Conservation (phyloP, 441 rosid species). For the Pelargonium myrrhifolium region DNA sequence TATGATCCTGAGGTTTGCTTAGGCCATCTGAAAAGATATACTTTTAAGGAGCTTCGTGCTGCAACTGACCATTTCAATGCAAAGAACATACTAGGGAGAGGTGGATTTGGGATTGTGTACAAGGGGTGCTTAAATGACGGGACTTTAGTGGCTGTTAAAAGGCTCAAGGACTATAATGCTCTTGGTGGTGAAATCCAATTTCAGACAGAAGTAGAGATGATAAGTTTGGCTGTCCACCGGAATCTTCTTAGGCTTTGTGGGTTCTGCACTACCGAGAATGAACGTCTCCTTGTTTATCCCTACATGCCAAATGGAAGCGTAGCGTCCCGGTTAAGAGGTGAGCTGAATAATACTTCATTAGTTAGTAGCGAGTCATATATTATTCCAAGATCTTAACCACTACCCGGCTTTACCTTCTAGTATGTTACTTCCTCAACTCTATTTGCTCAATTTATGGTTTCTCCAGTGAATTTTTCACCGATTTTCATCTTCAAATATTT, state of each 20-base stretch:
- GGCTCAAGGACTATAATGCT: conserved; percentile 79
- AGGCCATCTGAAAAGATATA: conserved; percentile 77
- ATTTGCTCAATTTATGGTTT: too few relatives aligned
- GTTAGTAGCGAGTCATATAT: background rate
- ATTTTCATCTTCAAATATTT: too few relatives aligned
- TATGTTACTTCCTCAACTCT: too few relatives aligned
- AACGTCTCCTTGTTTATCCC: conserved; percentile 82
- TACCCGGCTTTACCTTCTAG: too few relatives aligned
- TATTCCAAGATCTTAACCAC: background rate
- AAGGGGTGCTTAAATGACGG: conserved; percentile 78
- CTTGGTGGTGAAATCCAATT: conserved; percentile 83
- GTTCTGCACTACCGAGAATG: conserved; percentile 75
- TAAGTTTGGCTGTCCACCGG: conserved; percentile 90
- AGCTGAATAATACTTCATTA: too few relatives aligned
- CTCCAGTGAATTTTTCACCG: too few relatives aligned
- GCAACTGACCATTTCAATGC: conserved; percentile 75
- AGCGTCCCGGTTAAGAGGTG: conserved; percentile 83
- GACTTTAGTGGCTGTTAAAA: conserved; percentile 70
- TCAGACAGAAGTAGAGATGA: conserved; percentile 96
- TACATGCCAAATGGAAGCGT: conserved; percentile 95
- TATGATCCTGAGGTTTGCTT: conserved; percentile 61
- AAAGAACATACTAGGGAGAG: conserved; percentile 74
- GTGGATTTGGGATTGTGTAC: conserved; percentile 88
- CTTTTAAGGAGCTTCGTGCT: conserved; percentile 63
- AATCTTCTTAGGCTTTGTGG: conserved; percentile 82